Evolutionary conservation across 495 filamentous ascomycete species (phyloP).

Genomic region (Aspergillus avenaceus): DNA sequence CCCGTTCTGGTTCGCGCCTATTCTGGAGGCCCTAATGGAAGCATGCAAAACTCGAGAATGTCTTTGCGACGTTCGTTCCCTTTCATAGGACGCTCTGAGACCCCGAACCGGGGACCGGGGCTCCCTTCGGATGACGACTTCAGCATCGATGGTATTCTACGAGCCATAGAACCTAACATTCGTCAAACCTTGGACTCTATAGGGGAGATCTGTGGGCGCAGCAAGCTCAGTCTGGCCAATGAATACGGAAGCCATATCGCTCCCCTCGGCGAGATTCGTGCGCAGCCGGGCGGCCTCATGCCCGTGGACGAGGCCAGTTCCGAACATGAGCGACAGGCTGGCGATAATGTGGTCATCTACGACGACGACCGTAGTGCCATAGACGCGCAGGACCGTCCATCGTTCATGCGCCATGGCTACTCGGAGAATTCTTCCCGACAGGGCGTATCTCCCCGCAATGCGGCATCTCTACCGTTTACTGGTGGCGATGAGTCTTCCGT

Average conservation of each 20-base stretch:
- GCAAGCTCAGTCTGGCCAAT: slow-evolving; percentile 57
- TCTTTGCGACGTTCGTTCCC: slow-evolving; percentile 32
- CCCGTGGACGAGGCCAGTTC: slow-evolving; percentile 41
- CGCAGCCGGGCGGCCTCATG: slow-evolving; percentile 29
- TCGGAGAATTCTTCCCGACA: slow-evolving; percentile 25
- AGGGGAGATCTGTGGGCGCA: slow-evolving; percentile 60
- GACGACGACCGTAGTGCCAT: slow-evolving; percentile 30
- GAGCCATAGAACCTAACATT: slow-evolving; percentile 56
- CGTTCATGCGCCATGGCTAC: slow-evolving; percentile 32
- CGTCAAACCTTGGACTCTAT: slow-evolving; percentile 55
- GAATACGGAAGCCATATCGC: slow-evolving; percentile 62
- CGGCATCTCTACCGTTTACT: slow-evolving; percentile 10
- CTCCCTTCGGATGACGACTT: slow-evolving; percentile 51
- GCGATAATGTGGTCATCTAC: slow-evolving; percentile 32
- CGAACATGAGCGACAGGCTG: slow-evolving; percentile 27
- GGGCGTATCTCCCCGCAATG: slow-evolving; percentile 8
- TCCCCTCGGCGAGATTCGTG: slow-evolving; percentile 53
- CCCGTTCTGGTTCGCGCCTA: slow-evolving; percentile 45
- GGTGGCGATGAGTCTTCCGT: slow-evolving; percentile 8
- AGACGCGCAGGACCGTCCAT: slow-evolving; percentile 26
- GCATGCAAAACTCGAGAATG: slow-evolving; percentile 24
- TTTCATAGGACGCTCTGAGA: slow-evolving; percentile 15
- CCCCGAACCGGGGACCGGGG: slow-evolving; percentile 20
- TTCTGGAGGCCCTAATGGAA: slow-evolving; percentile 30
- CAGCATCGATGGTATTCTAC: slow-evolving; percentile 56